A percentile compares a stretch with the other conserved stretches of the same genome.
Evolutionary conservation across 805 yeast species (phyloP).

Genomic region (Metschnikowia cerradonensis): DNA sequence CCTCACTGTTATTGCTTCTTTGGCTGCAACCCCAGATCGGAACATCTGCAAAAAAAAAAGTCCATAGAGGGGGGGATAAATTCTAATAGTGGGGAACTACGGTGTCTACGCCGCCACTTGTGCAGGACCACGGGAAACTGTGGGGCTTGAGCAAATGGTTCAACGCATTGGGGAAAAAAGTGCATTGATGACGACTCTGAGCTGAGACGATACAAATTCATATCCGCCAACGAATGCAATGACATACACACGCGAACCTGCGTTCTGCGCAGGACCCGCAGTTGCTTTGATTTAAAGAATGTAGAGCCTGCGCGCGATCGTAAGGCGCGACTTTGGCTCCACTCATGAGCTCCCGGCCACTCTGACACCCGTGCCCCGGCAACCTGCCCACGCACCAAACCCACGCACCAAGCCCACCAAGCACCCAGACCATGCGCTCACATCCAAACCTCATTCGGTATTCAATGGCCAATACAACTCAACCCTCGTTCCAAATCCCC

Average conservation of each 20-base stretch:
- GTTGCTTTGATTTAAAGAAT: constrained; percentile 3
- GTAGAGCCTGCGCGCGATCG: constrained; percentile 2
- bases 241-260: constrained; percentile 4
- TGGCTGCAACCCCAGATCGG: constrained; percentile 11
- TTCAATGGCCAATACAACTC: too few species aligned
- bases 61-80: background rate
- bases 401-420: too few species aligned
- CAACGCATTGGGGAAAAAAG: background rate
- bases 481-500: too few species aligned
- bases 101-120: background rate
- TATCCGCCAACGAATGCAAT: constrained; percentile 3
- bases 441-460: too few species aligned
- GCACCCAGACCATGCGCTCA: too few species aligned
- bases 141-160: background rate
- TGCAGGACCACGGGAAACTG: too few species aligned
- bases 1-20: constrained; percentile 5
- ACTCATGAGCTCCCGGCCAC: too few species aligned
- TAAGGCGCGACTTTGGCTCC: background rate
- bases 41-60: background rate
- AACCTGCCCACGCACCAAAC: too few species aligned
- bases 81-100: background rate
- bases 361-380: too few species aligned
- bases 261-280: constrained; percentile 3
- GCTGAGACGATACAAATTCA: constrained; percentile 1
- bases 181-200: background rate